phyloP scores from a whole-genome alignment of 371 early-diverging fungal genomes.

The Apophysomyces ossiformis region DNA sequence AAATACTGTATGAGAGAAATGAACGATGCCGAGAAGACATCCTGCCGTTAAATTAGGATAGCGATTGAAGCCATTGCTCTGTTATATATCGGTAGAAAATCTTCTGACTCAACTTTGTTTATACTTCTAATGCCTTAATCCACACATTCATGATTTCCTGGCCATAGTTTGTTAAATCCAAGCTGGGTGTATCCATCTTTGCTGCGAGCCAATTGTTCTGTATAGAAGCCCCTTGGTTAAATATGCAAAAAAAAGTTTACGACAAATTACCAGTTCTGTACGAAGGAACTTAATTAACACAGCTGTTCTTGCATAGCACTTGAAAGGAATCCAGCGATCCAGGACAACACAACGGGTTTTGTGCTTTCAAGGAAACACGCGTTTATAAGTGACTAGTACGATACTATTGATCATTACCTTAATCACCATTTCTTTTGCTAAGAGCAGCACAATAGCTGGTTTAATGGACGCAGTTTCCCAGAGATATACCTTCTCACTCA shows the following conservation, averaged over 20 bases:
- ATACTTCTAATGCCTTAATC: slow-evolving; percentile 30
- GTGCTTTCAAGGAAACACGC: slow-evolving; percentile 45
- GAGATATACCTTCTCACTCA: slow-evolving; percentile 56
- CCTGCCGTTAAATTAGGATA: not conserved
- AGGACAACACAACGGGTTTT: slow-evolving; percentile 55
- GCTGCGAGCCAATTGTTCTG: slow-evolving; percentile 39
- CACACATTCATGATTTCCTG: slow-evolving; percentile 37
- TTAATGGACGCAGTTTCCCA: slow-evolving; percentile 63
- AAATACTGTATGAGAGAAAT: no score
- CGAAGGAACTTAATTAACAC: slow-evolving; percentile 63
- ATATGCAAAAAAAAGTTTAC: slow-evolving; percentile 6
- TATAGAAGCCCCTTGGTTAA: not conserved
- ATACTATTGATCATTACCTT: slow-evolving; percentile 40
- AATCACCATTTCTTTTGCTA: slow-evolving; percentile 58
- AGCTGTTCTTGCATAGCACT: slow-evolving; percentile 69
- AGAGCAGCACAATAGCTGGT: slow-evolving; percentile 54
- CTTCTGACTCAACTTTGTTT: not conserved
- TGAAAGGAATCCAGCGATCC: slow-evolving; percentile 67
- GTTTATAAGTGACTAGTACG: not conserved
- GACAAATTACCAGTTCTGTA: slow-evolving; percentile 48
- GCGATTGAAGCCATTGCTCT: not conserved
- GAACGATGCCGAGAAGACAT: no score
- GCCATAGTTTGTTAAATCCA: slow-evolving; percentile 34
- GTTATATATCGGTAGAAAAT: not conserved
- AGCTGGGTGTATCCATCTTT: slow-evolving; percentile 44